phyloP scores from a whole-genome alignment of 2,329 filamentous ascomycete genomes.

The Trichoderma afroharzianum region DNA sequence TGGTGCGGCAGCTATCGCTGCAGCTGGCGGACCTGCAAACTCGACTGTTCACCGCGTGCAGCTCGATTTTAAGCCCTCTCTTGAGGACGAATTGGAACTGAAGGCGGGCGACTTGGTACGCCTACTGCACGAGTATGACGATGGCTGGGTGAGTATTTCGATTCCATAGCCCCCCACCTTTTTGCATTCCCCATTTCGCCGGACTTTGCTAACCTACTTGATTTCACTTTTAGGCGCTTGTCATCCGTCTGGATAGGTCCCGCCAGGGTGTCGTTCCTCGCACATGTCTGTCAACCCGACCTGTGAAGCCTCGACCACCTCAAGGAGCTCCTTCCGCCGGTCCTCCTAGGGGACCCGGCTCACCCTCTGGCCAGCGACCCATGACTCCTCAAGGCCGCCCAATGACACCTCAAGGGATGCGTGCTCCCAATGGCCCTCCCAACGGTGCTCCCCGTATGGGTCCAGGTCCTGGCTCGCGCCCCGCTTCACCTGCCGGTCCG shows the following conservation, averaged over 20 bases:
- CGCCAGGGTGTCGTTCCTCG: slow-evolving; percentile 90
- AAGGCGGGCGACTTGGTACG: slow-evolving; percentile 79
- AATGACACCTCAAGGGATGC: slow-evolving; percentile 37
- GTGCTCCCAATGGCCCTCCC: slow-evolving; percentile 39
- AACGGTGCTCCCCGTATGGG: slow-evolving; percentile 36
- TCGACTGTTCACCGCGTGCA: slow-evolving; percentile 84
- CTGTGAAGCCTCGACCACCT: slow-evolving; percentile 76
- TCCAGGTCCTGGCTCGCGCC: slow-evolving; percentile 32
- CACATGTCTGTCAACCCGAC: slow-evolving; percentile 87
- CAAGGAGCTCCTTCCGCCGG: slow-evolving; percentile 46
- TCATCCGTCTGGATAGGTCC: slow-evolving; percentile 83
- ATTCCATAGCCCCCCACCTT: not conserved
- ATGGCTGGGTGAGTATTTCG: slow-evolving; percentile 78
- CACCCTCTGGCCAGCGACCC: slow-evolving; percentile 32
- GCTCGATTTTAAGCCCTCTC: slow-evolving; percentile 87
- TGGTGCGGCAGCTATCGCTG: slow-evolving; percentile 58
- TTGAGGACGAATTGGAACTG: slow-evolving; percentile 87
- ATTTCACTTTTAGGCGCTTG: slow-evolving; percentile 68
- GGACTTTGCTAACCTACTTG: slow-evolving; percentile 29
- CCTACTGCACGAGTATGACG: slow-evolving; percentile 92
- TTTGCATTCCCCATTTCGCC: slow-evolving; percentile 25
- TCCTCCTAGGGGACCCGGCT: slow-evolving; percentile 29
- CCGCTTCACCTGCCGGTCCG: slow-evolving; percentile 42
- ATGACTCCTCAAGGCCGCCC: slow-evolving; percentile 29
- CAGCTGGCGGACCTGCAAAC: slow-evolving; percentile 56